A percentile compares a stretch with the other conserved stretches of the same genome.
Evolutionary conservation across 352 stramenopile genomes (phyloP).

Genomic region (Phytophthora megakarya): DNA sequence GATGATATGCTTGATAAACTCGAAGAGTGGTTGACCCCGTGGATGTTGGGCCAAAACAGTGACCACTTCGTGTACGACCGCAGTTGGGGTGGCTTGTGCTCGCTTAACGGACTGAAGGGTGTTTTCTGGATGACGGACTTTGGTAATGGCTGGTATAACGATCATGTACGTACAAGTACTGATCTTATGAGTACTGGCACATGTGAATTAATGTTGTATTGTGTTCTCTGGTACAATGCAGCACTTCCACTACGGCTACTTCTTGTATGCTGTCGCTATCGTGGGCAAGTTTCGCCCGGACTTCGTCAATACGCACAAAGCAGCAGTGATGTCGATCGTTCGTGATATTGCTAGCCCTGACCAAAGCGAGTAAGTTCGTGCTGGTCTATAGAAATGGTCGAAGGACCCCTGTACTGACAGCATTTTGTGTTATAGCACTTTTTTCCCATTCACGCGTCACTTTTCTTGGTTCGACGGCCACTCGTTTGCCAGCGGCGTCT

Average conservation of each 20-base stretch:
- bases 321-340: slow-evolving; percentile 72
- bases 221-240: slow-evolving; percentile 38
- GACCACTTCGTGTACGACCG: slow-evolving; percentile 94
- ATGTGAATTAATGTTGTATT: slow-evolving; percentile 4
- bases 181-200: not conserved
- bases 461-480: slow-evolving; percentile 98
- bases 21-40: slow-evolving; percentile 73
- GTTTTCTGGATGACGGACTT: slow-evolving; percentile 92
- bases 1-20: slow-evolving; percentile 67
- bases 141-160: slow-evolving; percentile 92
- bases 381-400: not conserved
- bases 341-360: slow-evolving; percentile 79
- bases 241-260: slow-evolving; percentile 98
- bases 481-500: slow-evolving; percentile 96
- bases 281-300: slow-evolving; percentile 74
- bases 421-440: slow-evolving; percentile 43
- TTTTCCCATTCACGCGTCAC: slow-evolving; percentile 93
- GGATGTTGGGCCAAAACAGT: slow-evolving; percentile 75
- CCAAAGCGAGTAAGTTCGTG: slow-evolving; percentile 59
- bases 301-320: slow-evolving; percentile 76
- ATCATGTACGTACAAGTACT: slow-evolving; percentile 66
- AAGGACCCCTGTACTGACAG: slow-evolving; percentile 1
- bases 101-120: slow-evolving; percentile 89
- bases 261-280: slow-evolving; percentile 87
- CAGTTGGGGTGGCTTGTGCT: slow-evolving; percentile 93